A percentile compares a stretch with the other conserved stretches of the same genome.
Conservation (phyloP, 2,329 filamentous ascomycete species). For the Aspergillus floridensis region DNA sequence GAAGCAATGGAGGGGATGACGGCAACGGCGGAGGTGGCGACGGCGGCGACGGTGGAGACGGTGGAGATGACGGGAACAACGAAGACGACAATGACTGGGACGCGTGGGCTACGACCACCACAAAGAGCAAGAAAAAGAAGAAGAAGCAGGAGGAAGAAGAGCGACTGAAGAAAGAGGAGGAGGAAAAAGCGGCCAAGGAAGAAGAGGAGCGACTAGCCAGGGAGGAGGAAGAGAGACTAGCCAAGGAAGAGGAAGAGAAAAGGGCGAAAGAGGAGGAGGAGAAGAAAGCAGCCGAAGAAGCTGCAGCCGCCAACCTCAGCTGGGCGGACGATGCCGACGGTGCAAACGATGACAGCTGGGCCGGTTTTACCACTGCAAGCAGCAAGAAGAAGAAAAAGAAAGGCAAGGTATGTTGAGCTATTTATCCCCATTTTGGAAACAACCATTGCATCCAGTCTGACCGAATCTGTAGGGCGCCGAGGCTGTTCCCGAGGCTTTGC, state of each 20-base stretch:
- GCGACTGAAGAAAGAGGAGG: slow-evolving; percentile 27
- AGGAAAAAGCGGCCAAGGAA: slow-evolving; percentile 25
- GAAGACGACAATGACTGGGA: slow-evolving; percentile 41
- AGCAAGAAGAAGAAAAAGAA: slow-evolving; percentile 55
- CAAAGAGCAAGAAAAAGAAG: slow-evolving; percentile 38
- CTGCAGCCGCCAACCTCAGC: slow-evolving; percentile 37
- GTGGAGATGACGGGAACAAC: slow-evolving; percentile 31
- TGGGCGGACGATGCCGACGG: slow-evolving; percentile 47
- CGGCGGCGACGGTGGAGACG: slow-evolving; percentile 27
- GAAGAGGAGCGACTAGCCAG: slow-evolving; percentile 25
- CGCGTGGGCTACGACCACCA: slow-evolving; percentile 36
- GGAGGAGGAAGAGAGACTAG: slow-evolving; percentile 26
- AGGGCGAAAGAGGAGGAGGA: slow-evolving; percentile 27
- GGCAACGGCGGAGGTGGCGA: slow-evolving; percentile 36
- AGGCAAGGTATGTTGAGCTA: slow-evolving; percentile 49
- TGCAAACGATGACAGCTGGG: slow-evolving; percentile 54
- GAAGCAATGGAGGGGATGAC: slow-evolving; percentile 34
- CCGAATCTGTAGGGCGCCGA: not conserved
- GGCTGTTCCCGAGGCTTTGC: not conserved
- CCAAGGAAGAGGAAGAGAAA: slow-evolving; percentile 34
- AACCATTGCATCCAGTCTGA: too few species aligned
- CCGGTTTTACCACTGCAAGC: slow-evolving; percentile 45
- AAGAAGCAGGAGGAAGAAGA: slow-evolving; percentile 35
- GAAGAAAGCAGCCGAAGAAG: slow-evolving; percentile 27
- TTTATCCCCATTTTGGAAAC: not conserved